These are phyloP conservation scores for Calophaca sinica DNA, from an alignment of 306 rosid genomes.

Conservation along the genomic window DNA sequence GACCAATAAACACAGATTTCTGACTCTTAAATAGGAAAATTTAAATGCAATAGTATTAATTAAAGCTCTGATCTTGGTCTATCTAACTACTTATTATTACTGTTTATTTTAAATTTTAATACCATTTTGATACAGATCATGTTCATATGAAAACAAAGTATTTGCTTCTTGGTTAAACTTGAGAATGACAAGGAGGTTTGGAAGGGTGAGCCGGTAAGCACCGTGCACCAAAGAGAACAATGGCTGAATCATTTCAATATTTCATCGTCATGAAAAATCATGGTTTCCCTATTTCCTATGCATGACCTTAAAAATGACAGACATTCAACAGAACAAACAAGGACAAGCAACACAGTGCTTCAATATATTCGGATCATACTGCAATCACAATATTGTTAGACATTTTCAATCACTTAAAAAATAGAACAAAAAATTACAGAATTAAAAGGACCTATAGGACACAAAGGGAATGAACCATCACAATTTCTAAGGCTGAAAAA, in stretches of 20 bases:
- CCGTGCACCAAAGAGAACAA: not conserved
- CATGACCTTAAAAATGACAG: not conserved
- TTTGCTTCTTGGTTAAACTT: not conserved
- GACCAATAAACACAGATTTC: too few relatives aligned
- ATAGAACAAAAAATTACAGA: not conserved
- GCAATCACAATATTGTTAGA: not conserved
- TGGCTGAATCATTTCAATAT: constrained; percentile 5
- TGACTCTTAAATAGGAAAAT: too few relatives aligned
- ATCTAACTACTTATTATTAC: too few relatives aligned
- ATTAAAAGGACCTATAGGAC: constrained; percentile 19
- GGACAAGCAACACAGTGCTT: not conserved
- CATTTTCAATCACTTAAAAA: not conserved
- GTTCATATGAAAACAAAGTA: too few relatives aligned
- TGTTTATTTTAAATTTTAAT: too few relatives aligned
- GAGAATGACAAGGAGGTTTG: constrained; percentile 17
- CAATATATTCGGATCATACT: too few relatives aligned
- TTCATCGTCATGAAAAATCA: constrained; percentile 29
- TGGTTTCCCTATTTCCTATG: constrained; percentile 13
- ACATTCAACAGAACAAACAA: not conserved
- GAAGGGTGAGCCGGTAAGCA: not conserved
- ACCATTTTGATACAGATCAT: too few relatives aligned
- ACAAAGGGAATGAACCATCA: constrained; percentile 3
- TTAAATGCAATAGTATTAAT: too few relatives aligned
- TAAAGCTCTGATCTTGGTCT: too few relatives aligned
- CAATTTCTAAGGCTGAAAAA: not conserved